Conservation (phyloP, 108 stramenopile genomes). For the Cyclostephanos tholiformis region DNA sequence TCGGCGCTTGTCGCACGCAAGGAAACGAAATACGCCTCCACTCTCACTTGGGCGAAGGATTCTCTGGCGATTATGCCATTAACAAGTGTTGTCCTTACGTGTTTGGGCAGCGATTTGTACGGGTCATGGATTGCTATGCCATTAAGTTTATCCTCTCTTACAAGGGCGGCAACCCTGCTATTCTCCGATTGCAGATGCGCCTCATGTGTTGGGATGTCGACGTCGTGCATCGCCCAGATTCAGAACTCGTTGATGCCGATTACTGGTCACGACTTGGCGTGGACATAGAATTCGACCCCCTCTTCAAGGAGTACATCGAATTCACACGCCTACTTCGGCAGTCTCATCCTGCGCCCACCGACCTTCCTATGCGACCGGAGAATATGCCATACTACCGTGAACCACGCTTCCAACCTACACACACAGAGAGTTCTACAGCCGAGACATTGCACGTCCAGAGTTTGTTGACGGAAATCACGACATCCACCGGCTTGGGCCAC, state of each 20-base stretch:
- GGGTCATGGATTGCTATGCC: background rate
- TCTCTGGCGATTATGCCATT: background rate
- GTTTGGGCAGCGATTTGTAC: no score
- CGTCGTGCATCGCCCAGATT: background rate
- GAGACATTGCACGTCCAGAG: no score
- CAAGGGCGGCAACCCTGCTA: background rate
- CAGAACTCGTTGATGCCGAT: background rate
- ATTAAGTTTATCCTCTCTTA: conserved; percentile 2
- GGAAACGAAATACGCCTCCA: no score
- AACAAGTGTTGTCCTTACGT: background rate
- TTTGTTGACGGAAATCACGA: no score
- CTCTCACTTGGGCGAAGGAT: background rate
- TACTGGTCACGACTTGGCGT: background rate
- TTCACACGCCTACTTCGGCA: no score
- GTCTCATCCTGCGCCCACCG: no score
- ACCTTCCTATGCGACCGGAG: no score
- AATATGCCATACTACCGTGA: conserved; percentile 2
- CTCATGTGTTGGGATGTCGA: background rate
- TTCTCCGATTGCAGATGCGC: background rate
- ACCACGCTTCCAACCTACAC: background rate
- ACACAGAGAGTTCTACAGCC: background rate
- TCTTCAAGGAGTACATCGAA: no score
- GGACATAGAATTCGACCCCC: no score
- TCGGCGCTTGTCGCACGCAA: no score
- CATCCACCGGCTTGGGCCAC: background rate